Conservation (phyloP, 2,329 filamentous ascomycete species). For the Claviceps sp. region DNA sequence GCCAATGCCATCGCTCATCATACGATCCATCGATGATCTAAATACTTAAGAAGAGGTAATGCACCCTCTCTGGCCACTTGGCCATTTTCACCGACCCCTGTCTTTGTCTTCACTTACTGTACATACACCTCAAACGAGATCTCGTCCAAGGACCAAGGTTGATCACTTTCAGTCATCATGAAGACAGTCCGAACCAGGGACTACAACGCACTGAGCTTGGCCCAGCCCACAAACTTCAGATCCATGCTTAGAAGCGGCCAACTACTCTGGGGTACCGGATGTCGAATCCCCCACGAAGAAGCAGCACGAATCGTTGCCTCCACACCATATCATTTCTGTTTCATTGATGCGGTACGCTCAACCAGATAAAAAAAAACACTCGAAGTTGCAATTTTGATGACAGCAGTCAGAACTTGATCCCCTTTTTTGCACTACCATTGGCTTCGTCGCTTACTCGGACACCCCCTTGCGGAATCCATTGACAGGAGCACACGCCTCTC, state of each 20-base stretch:
- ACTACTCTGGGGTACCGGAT: conserved; percentile 4
- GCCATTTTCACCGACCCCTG: no score
- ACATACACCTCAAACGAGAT: no score
- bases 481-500: conserved; percentile 4
- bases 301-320: conserved; percentile 3
- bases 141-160: no score
- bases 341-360: conserved; percentile 3
- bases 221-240: conserved; percentile 3
- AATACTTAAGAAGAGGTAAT: no score
- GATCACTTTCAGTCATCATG: background rate
- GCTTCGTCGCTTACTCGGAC: no score
- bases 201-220: conserved; percentile 4
- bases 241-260: background rate
- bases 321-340: conserved; percentile 3
- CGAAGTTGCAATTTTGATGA: no score
- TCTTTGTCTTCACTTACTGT: no score
- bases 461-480: background rate
- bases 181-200: background rate
- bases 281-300: conserved; percentile 3
- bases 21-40: no score
- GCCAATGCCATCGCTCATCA: no score
- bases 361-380: background rate
- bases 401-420: no score
- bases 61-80: no score
- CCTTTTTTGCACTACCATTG: no score